phyloP scores from a whole-genome alignment of 768 basidiomycete genomes.

The Sutorius australiensis region DNA sequence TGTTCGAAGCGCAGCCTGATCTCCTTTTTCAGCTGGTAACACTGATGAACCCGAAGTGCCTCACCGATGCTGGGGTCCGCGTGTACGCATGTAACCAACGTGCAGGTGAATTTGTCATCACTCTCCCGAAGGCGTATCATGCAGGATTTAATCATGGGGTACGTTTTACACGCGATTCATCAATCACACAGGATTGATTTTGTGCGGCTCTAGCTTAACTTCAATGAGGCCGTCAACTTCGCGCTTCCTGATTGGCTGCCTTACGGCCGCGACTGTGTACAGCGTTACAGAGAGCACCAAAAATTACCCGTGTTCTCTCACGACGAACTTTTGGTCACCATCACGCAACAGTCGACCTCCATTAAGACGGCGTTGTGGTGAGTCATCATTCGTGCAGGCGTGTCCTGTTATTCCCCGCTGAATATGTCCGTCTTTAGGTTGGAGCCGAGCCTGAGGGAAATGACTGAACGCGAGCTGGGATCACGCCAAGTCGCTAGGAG shows the following conservation, averaged over 20 bases:
- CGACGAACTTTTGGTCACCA: conserved; percentile 95
- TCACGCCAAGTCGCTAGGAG: conserved; percentile 62
- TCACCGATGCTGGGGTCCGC: conserved; percentile 84
- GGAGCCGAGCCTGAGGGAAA: conserved; percentile 76
- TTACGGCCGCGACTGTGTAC: conserved; percentile 82
- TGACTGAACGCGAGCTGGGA: conserved; percentile 79
- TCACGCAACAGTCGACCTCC: conserved; percentile 89
- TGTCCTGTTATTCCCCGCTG: conserved; percentile 18
- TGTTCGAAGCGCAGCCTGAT: conserved; percentile 97
- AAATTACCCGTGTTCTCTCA: conserved; percentile 98
- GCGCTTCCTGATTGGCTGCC: conserved; percentile 94
- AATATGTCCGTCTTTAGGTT: conserved; percentile 52
- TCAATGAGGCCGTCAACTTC: conserved; percentile 99
- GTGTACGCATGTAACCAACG: conserved; percentile 95
- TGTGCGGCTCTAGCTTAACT: conserved; percentile 69
- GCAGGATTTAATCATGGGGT: conserved; percentile 98
- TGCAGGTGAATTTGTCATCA: conserved; percentile 96
- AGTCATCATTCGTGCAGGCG: conserved; percentile 26
- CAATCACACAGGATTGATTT: conserved; percentile 23
- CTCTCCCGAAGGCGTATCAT: conserved; percentile 97
- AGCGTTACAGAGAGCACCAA: conserved; percentile 83
- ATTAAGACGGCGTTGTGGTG: conserved; percentile 94
- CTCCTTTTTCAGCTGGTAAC: conserved; percentile 97
- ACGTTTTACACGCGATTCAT: conserved; percentile 37
- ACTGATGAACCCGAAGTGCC: conserved; percentile 89